A percentile compares a stretch with the other conserved stretches of the same genome.
Evolutionary conservation across 345 rosid species (phyloP).

Genomic region (Euphorbia tirucalli): DNA sequence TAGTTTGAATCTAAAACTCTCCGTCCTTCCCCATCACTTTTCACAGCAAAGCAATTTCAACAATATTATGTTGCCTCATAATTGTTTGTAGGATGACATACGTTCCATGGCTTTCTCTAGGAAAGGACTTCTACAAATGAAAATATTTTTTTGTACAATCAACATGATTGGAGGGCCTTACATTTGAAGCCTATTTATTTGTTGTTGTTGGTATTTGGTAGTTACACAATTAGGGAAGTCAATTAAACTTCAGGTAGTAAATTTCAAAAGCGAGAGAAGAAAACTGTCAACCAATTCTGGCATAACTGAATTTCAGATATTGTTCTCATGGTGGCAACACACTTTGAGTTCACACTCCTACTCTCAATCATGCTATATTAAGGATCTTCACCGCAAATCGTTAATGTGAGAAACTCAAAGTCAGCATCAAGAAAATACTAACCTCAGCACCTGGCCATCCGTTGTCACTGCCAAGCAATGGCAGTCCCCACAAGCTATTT

Average conservation of each 20-base stretch:
- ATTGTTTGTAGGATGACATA: not conserved
- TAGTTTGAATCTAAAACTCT: not conserved
- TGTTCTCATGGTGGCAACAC: not conserved
- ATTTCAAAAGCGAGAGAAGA: not conserved
- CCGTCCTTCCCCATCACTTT: not conserved
- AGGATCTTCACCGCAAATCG: not conserved
- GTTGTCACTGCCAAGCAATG: slow-evolving; percentile 92
- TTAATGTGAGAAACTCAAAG: not conserved
- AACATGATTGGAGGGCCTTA: not conserved
- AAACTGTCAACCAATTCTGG: not conserved
- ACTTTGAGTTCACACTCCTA: slow-evolving; percentile 1
- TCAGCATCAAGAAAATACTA: slow-evolving; percentile 16
- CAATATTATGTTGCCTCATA: not conserved
- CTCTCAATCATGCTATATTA: not conserved
- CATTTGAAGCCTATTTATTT: not conserved
- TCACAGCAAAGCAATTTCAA: not conserved
- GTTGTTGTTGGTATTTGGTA: not conserved
- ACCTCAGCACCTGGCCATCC: slow-evolving; percentile 94
- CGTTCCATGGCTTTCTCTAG: not conserved
- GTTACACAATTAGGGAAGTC: not conserved
- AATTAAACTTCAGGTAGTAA: not conserved
- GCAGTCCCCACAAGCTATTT: slow-evolving; percentile 98
- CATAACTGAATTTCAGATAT: not conserved
- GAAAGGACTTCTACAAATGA: not conserved
- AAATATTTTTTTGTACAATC: not conserved